These are phyloP conservation scores for Colletotrichum tabaci DNA, from an alignment of 2,329 filamentous ascomycete genomes.

Conservation along the genomic window DNA sequence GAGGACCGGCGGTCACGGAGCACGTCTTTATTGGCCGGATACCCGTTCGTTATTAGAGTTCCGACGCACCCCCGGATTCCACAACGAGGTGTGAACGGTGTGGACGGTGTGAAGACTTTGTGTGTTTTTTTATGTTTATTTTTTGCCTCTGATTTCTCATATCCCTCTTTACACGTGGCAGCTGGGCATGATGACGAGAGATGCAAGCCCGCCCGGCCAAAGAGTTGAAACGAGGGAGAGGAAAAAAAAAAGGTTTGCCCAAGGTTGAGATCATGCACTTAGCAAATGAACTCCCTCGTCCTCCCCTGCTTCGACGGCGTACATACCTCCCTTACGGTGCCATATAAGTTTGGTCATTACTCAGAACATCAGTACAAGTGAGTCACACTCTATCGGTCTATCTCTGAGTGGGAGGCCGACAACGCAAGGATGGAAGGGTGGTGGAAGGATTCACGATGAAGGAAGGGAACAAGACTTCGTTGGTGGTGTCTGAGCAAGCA, in stretches of 20 bases:
- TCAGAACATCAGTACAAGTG: not conserved
- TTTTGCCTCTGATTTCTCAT: not conserved
- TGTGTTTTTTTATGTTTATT: not conserved
- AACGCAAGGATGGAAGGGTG: not conserved
- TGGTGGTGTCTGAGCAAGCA: conserved; percentile 12
- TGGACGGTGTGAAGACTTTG: not conserved
- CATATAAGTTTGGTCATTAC: not conserved
- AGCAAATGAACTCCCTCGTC: too few species aligned
- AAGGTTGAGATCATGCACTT: not conserved
- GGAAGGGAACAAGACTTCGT: not conserved
- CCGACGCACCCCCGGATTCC: not conserved
- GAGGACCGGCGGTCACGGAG: too few species aligned
- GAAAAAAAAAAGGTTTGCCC: not conserved
- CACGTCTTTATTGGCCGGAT: too few species aligned
- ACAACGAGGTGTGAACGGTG: not conserved
- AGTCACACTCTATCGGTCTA: not conserved
- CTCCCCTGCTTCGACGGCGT: not conserved
- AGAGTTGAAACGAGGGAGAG: not conserved
- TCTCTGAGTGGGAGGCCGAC: not conserved
- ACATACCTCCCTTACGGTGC: not conserved
- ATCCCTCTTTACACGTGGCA: not conserved
- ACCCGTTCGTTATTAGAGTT: too few species aligned
- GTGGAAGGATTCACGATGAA: not conserved
- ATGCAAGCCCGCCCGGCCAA: too few species aligned
- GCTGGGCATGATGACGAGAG: not conserved